Base-by-base conservation (phyloP, 2,329 filamentous ascomycete genomes). In the Akanthomyces dipterigenus region DNA sequence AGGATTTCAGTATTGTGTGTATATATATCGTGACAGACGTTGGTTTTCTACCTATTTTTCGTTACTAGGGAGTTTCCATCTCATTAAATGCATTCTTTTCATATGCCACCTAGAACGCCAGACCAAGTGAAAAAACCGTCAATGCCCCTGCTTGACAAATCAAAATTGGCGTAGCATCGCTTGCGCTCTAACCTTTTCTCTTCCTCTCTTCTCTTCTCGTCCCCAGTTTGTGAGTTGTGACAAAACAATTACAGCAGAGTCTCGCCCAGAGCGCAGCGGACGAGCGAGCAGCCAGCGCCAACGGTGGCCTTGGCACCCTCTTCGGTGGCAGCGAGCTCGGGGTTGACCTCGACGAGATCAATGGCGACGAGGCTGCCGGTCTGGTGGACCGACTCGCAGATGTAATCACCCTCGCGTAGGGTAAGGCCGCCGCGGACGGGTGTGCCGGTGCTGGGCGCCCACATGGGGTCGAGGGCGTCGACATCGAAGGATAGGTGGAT, bases 401-500 rank as follows among this genome's bases (percentile, higher is more conserved):
- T 98, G 77, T 91, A 99, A 75, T 98, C 95, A 45, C 95, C 95
- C 78, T 99, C 95, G 61, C 95, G 86, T 69, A 99, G 81, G 3
- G 95, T 99, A 73, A 99, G 77, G 0, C 95, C 95, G 46, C 95
- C 95, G 70, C 95, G 85, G 36, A 99, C 95, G 0, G 95, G 92
- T 3, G 95, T 98, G 20, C 95, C 95, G 0, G 95, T 99, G 75
- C 90, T 95, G 26, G 95, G 95, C 43, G 95, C 95, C 89, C 91
- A 97, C 82, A 92, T 88, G 31, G 95, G 95, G 75, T 99, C 95
- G 63, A 98, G 83, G 26, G 93, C 95, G 74, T 99, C 95, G 67
- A 99, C 91, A 73, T 99, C 95, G 70, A 99, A 98, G 42, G 91
- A 96, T 63, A 99, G 84, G 76, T 99, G 95, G 71, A 99, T 97